Evolutionary conservation across 495 filamentous ascomycete genomes (phyloP).

Genomic region (Penicillium lividum): DNA sequence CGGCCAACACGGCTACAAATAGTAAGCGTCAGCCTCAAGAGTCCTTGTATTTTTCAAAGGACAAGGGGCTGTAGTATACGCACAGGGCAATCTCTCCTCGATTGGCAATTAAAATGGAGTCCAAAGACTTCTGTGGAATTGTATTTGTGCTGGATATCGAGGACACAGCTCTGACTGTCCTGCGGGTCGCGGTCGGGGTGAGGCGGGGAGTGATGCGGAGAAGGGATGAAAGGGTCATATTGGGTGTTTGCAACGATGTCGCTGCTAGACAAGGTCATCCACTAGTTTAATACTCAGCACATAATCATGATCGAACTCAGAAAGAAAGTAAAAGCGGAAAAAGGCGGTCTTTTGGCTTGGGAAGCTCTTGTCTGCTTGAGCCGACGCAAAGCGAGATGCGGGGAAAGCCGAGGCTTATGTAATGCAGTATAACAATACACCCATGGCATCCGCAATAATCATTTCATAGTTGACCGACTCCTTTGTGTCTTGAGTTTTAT

Average conservation of each 20-base stretch:
- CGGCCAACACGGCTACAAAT: constrained; percentile 69
- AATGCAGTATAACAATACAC: neutral
- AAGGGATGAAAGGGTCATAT: constrained; percentile 48
- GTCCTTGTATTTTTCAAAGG: too few relatives aligned
- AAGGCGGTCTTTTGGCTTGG: constrained; percentile 14
- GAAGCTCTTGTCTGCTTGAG: constrained; percentile 27
- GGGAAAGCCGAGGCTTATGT: constrained; percentile 31
- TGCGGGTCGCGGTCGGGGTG: constrained; percentile 35
- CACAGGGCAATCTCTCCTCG: constrained; percentile 93
- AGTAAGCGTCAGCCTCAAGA: constrained; percentile 1
- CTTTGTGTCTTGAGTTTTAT: too few relatives aligned
- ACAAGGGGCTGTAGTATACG: constrained; percentile 9
- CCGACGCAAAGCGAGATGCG: constrained; percentile 50
- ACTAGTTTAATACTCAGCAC: constrained; percentile 7
- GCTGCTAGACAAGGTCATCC: constrained; percentile 10
- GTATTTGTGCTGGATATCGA: constrained; percentile 30
- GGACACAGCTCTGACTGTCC: constrained; percentile 38
- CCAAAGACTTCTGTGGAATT: constrained; percentile 53
- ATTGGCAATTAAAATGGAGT: constrained; percentile 92
- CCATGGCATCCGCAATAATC: too few relatives aligned
- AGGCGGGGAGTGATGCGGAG: constrained; percentile 49
- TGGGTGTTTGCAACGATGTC: constrained; percentile 14
- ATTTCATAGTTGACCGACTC: too few relatives aligned
- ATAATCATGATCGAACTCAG: constrained; percentile 24
- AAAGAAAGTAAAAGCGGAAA: constrained; percentile 6